phyloP scores from a whole-genome alignment of 305 asterid genomes.

The Galium porrigens region DNA sequence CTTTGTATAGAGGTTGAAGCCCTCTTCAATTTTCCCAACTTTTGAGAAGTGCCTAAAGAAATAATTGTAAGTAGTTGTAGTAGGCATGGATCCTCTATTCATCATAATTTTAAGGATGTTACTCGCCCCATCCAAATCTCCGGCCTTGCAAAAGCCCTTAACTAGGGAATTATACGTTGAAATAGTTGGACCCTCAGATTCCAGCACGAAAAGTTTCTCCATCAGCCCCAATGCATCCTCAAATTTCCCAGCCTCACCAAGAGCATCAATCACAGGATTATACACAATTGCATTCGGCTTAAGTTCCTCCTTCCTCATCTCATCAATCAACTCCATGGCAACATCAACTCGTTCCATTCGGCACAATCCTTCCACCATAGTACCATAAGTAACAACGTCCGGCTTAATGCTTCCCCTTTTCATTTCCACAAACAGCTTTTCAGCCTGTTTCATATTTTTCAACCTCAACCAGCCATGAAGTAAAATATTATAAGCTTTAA shows the following conservation, averaged over 20 bases:
- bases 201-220: slow-evolving; percentile 48
- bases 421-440: slow-evolving; percentile 50
- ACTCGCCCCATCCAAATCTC: slow-evolving; percentile 56
- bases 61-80: slow-evolving; percentile 51
- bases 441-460: slow-evolving; percentile 47
- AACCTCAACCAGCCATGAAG: slow-evolving; percentile 67
- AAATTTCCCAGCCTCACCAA: slow-evolving; percentile 74
- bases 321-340: slow-evolving; percentile 47
- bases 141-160: slow-evolving; percentile 80
- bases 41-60: slow-evolving; percentile 55
- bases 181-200: slow-evolving; percentile 50
- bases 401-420: slow-evolving; percentile 42
- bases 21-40: slow-evolving; percentile 41
- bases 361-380: slow-evolving; percentile 64
- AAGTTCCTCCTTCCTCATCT: slow-evolving; percentile 51
- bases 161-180: slow-evolving; percentile 72
- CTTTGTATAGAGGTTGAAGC: slow-evolving; percentile 48
- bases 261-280: slow-evolving; percentile 66
- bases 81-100: slow-evolving; percentile 37
- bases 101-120: slow-evolving; percentile 59
- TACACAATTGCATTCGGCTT: slow-evolving; percentile 61
- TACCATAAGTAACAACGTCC: slow-evolving; percentile 61
- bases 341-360: slow-evolving; percentile 41
- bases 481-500: slow-evolving; percentile 45
- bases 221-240: slow-evolving; percentile 63